phyloP scores from a whole-genome alignment of 805 yeast species.

The Isabelozyma heimii region DNA sequence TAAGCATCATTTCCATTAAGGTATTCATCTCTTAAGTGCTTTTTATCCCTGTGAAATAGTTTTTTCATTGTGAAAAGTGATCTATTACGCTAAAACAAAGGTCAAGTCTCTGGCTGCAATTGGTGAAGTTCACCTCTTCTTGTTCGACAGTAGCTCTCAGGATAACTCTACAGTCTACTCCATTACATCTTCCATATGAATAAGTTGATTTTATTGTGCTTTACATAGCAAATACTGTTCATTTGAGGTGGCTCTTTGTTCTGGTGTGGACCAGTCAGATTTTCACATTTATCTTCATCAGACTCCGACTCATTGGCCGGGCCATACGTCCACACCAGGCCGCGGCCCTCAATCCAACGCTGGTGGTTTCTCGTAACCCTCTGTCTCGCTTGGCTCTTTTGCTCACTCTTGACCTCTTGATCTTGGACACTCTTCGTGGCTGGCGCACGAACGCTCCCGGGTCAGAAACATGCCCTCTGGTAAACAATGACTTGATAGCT shows the following conservation, averaged over 20 bases:
- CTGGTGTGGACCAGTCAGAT: neutral
- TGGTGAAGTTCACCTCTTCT: too few relatives aligned
- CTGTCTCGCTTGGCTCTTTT: constrained; percentile 14
- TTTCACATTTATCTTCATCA: neutral
- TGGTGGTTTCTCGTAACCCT: constrained; percentile 14
- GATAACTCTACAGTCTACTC: too few relatives aligned
- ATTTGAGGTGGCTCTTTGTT: too few relatives aligned
- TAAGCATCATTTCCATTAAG: too few relatives aligned
- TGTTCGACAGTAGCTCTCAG: too few relatives aligned
- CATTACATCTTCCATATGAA: too few relatives aligned
- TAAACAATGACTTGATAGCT: constrained; percentile 23
- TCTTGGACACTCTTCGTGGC: constrained; percentile 17
- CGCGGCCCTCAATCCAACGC: constrained; percentile 11
- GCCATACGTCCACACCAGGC: constrained; percentile 1
- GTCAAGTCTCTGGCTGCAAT: too few relatives aligned
- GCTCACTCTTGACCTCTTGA: constrained; percentile 21
- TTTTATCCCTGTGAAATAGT: too few relatives aligned
- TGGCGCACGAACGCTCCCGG: constrained; percentile 17
- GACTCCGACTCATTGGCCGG: constrained; percentile 2
- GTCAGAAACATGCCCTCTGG: constrained; percentile 23
- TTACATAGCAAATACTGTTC: neutral
- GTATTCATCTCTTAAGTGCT: too few relatives aligned
- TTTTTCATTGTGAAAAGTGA: too few relatives aligned
- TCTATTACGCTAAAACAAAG: too few relatives aligned
- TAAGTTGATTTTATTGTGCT: neutral